Evolutionary conservation across 805 yeast species (phyloP), one percentile per base, ranked within the genome.

Genomic region (Ogataea paradorogensis): DNA sequence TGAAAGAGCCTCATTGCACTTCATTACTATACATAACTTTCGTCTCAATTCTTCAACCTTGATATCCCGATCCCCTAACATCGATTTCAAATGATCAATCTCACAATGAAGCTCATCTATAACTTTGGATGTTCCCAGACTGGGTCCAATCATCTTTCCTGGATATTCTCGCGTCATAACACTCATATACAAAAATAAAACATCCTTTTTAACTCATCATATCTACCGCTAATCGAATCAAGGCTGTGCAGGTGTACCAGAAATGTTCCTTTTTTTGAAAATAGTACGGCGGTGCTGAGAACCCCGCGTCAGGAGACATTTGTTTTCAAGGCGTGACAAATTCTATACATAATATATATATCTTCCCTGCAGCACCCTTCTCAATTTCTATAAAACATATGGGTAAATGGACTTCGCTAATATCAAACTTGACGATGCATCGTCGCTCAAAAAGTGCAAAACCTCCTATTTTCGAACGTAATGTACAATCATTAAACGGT

Each of bases 1-100:
- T 25, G 78, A 70, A 38, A 74, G 65, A 65, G 49, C 75, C 80
- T 51, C 80, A 66, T 61, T 76, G 69, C 53, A 70, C 61, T 47
- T 70, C 49, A 38, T 71, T 53, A 21, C 70, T 62, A 36, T 75
- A 70, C 51, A 34, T 28, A 70, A 65, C 45, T 80, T 75, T 58
- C 78, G 78, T 45, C 70, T 71, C 50, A 73, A 70, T 43, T 76
- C 83, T 21, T 64, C 62, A 38, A 63, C 65, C 30, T 68, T 53
- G 1, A 47, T 47, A 25, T 53, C 53, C 7, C 54, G 45, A 26
- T 51, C 58, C 9, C 46, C 42, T 16, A 61, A 35, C 11, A 50
- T 42, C 18, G 26, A 26, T 15, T 48, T 53, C 15, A 63, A 41
- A 9, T 38, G 35, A 38, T 63, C 68, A n/a, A 63, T 57, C 33